phyloP scores from a whole-genome alignment of 495 filamentous ascomycete species.

The Podospora comata region DNA sequence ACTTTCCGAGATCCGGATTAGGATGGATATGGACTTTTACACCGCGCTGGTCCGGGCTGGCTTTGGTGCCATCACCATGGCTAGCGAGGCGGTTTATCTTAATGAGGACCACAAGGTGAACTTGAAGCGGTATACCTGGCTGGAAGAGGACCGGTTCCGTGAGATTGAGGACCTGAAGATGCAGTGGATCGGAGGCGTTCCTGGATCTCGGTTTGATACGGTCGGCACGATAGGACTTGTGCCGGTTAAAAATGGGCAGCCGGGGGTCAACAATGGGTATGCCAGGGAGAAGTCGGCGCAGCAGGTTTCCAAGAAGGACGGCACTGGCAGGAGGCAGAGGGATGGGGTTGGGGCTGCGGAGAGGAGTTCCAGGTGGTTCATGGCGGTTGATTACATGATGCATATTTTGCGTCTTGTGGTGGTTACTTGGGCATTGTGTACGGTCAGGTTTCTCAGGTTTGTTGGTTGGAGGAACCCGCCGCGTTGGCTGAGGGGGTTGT shows the following conservation, averaged over 20 bases:
- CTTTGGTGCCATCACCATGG: constrained; percentile 82
- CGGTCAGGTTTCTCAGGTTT: constrained; percentile 53
- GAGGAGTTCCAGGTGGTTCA: constrained; percentile 65
- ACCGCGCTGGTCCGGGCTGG: constrained; percentile 81
- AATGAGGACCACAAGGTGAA: constrained; percentile 80
- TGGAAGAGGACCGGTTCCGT: constrained; percentile 74
- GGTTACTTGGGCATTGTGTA: constrained; percentile 54
- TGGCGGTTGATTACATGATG: constrained; percentile 69
- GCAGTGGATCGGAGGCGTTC: constrained; percentile 47
- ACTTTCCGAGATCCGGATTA: constrained; percentile 71
- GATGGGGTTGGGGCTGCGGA: constrained; percentile 77
- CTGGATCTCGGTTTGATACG: constrained; percentile 45
- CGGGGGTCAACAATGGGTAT: constrained; percentile 58
- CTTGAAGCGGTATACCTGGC: constrained; percentile 79
- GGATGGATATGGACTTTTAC: constrained; percentile 90
- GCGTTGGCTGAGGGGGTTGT: constrained; percentile 56
- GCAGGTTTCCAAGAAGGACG: constrained; percentile 48
- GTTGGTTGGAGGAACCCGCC: constrained; percentile 64
- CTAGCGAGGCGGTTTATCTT: constrained; percentile 91
- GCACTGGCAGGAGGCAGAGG: constrained; percentile 34
- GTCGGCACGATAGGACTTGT: constrained; percentile 52
- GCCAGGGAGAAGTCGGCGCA: constrained; percentile 59
- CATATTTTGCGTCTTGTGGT: constrained; percentile 66
- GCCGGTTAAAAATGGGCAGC: constrained; percentile 45
- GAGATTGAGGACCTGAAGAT: constrained; percentile 59